Percentiles rank a stretch among this genome's conserved stretches.
Conservation (phyloP, 257 asterid genomes). For the Gynochthodes officinalis region DNA sequence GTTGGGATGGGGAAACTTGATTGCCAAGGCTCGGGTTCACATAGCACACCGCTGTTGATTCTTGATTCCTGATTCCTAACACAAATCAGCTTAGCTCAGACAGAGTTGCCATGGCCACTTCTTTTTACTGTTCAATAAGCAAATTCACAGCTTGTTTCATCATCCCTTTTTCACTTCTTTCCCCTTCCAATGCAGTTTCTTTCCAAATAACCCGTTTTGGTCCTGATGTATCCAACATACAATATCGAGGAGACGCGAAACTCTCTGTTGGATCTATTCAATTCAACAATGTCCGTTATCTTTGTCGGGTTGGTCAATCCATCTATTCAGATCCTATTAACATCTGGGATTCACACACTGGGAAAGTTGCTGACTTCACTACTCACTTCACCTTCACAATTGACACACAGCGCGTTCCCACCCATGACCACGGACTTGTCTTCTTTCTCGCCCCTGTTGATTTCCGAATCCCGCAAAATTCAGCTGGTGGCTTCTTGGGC, state of each 20-base stretch:
- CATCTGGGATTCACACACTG: conserved; percentile 32
- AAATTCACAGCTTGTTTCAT: neutral
- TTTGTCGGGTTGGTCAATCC: conserved; percentile 31
- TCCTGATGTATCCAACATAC: conserved; percentile 18
- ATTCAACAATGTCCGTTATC: conserved; percentile 10
- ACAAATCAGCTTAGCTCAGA: neutral
- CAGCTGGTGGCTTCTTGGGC: conserved; percentile 45
- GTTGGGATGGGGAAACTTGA: neutral
- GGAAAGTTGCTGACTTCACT: conserved; percentile 27
- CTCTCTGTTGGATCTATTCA: conserved; percentile 22
- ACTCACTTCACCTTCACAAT: conserved; percentile 30
- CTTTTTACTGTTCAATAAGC: neutral
- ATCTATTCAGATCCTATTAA: conserved; percentile 25
- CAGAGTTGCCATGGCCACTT: neutral
- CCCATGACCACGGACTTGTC: conserved; percentile 28
- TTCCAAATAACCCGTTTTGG: conserved; percentile 22
- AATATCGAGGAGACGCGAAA: conserved; percentile 33
- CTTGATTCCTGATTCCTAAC: neutral
- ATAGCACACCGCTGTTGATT: neutral
- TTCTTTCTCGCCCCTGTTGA: conserved; percentile 42
- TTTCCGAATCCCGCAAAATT: conserved; percentile 33
- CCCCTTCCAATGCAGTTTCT: conserved; percentile 13
- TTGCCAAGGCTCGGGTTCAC: neutral
- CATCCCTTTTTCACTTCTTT: conserved; percentile 4
- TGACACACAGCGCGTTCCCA: conserved; percentile 16